Evolutionary conservation across 192 early-diverging fungal genomes (phyloP).

Genomic region (Tieghemiomyces parasiticus): DNA sequence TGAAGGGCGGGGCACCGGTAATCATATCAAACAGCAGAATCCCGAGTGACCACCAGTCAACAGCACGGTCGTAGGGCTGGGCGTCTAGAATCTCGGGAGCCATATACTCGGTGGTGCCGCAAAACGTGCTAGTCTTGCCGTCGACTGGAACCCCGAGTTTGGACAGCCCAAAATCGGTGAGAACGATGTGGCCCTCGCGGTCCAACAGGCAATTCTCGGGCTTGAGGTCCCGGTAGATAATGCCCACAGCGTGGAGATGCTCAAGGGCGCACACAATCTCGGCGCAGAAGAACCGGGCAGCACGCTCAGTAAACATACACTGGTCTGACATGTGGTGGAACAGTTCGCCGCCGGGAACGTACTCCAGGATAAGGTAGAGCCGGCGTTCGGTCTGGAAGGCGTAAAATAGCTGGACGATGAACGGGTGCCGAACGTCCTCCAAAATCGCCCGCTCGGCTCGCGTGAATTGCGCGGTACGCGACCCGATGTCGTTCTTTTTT

Average conservation of each 20-base stretch:
- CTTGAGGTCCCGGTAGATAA: conserved; percentile 80
- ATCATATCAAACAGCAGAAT: conserved; percentile 87
- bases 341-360: conserved; percentile 84
- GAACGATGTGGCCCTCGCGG: conserved; percentile 57
- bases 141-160: conserved; percentile 30
- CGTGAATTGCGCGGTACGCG: conserved; percentile 68
- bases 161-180: conserved; percentile 88
- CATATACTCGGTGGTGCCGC: conserved; percentile 78
- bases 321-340: conserved; percentile 66
- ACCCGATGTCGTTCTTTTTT: too few species aligned
- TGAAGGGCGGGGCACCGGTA: conserved; percentile 69
- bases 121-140: conserved; percentile 62
- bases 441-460: conserved; percentile 79
- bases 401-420: conserved; percentile 85
- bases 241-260: conserved; percentile 74
- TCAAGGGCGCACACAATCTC: conserved; percentile 77
- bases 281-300: conserved; percentile 72
- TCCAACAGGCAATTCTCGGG: conserved; percentile 61
- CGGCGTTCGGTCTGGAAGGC: conserved; percentile 83
- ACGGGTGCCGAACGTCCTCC: conserved; percentile 75
- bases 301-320: conserved; percentile 54
- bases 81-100: conserved; percentile 68
- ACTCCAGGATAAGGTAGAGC: conserved; percentile 80
- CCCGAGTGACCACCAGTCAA: conserved; percentile 89
- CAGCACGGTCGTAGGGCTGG: conserved; percentile 46